These are phyloP conservation scores for Globisporangium irregulare DNA, from an alignment of 352 stramenopile species.

Conservation along the genomic window DNA sequence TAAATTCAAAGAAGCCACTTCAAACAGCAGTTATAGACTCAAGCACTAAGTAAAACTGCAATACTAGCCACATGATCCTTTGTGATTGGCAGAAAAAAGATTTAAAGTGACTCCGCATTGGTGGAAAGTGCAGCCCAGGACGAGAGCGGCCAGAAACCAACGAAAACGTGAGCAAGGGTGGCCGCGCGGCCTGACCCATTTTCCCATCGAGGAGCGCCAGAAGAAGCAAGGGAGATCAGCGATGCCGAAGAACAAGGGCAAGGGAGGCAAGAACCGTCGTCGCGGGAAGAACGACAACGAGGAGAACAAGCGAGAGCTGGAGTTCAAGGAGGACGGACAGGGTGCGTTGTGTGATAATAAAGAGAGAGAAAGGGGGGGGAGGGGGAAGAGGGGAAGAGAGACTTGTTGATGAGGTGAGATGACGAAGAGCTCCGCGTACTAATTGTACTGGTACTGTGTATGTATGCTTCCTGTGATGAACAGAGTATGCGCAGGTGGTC, in stretches of 20 bases:
- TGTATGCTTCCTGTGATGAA: conserved; percentile 11
- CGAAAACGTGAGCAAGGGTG: conserved; percentile 1
- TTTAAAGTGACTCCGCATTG: background rate
- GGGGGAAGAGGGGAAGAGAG: background rate
- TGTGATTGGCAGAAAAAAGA: conserved; percentile 1
- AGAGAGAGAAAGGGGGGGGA: background rate
- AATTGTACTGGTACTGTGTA: background rate
- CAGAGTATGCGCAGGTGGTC: conserved; percentile 98
- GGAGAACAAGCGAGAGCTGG: conserved; percentile 98
- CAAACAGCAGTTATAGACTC: background rate
- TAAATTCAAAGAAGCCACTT: background rate
- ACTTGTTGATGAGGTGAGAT: background rate
- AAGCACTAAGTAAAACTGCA: background rate
- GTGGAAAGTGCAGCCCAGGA: background rate
- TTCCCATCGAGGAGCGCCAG: conserved; percentile 10
- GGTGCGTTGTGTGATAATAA: conserved; percentile 42
- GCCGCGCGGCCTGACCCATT: conserved; percentile 25
- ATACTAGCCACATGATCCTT: background rate
- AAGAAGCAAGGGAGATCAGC: conserved; percentile 18
- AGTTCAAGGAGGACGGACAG: conserved; percentile 99
- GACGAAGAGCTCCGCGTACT: conserved; percentile 5
- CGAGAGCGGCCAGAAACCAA: conserved; percentile 16
- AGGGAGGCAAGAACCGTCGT: conserved; percentile 97
- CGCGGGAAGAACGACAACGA: conserved; percentile 98
- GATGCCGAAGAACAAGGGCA: conserved; percentile 93